phyloP scores from a whole-genome alignment of 1,284 basidiomycete species.

The Porodaedalea pini region DNA sequence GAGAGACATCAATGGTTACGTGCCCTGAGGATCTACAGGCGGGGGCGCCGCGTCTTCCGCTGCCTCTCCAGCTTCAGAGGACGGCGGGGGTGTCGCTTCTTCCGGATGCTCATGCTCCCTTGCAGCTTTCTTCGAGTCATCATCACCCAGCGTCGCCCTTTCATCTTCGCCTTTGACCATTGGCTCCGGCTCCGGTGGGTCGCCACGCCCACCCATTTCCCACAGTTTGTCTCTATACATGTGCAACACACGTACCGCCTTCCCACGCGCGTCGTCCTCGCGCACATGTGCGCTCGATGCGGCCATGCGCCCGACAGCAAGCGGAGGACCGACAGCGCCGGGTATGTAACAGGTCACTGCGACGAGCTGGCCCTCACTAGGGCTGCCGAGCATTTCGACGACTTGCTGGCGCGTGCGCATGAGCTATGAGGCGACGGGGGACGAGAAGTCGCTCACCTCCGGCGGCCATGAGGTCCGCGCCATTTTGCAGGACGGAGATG shows the following conservation, averaged over 20 bases:
- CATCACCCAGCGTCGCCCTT: conserved; percentile 17
- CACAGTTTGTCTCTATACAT: conserved; percentile 71
- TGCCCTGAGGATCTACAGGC: conserved; percentile 26
- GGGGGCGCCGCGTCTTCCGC: conserved; percentile 21
- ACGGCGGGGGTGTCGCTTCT: conserved; percentile 7
- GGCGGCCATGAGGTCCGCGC: conserved; percentile 78
- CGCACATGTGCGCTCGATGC: conserved; percentile 45
- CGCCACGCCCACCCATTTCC: conserved; percentile 58
- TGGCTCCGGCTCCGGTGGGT: conserved; percentile 42
- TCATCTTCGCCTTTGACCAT: conserved; percentile 25
- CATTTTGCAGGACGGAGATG: conserved; percentile 61
- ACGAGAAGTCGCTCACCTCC: conserved; percentile 50
- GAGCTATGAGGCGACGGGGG: conserved; percentile 7
- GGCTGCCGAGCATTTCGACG: conserved; percentile 29
- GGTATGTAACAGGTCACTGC: conserved; percentile 49
- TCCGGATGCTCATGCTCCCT: neutral
- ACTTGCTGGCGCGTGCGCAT: conserved; percentile 42
- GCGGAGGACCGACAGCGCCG: conserved; percentile 43
- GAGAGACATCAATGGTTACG: conserved; percentile 16
- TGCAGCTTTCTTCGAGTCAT: conserved; percentile 22
- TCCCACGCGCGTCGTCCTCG: conserved; percentile 56
- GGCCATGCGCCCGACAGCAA: conserved; percentile 71
- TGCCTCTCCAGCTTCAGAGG: conserved; percentile 13
- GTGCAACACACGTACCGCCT: conserved; percentile 67
- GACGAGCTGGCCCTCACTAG: conserved; percentile 43